These are phyloP conservation scores for Coleophoma cylindrospora DNA, from an alignment of 2,329 filamentous ascomycete genomes.

Conservation along the genomic window DNA sequence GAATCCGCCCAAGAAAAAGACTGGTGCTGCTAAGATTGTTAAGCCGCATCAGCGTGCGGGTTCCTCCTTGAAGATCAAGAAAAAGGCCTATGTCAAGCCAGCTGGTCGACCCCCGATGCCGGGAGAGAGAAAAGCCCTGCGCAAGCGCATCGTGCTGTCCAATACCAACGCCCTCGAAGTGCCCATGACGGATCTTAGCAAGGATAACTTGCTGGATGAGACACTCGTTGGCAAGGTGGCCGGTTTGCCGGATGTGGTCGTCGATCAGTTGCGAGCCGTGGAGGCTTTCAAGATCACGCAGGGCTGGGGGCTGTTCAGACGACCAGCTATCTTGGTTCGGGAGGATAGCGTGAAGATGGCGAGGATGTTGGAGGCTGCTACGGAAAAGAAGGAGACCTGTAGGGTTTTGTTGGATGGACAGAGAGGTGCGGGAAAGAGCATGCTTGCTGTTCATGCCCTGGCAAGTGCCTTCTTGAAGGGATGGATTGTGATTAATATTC, in stretches of 20 bases:
- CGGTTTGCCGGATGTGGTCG: conserved; percentile 59
- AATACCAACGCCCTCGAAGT: conserved; percentile 91
- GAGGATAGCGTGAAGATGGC: conserved; percentile 71
- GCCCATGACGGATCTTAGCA: conserved; percentile 57
- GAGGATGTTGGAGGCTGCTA: conserved; percentile 53
- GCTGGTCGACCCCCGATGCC: conserved; percentile 51
- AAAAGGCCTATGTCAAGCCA: conserved; percentile 31
- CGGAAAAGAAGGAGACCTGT: conserved; percentile 47
- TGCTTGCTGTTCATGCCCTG: conserved; percentile 79
- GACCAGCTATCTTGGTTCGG: conserved; percentile 74
- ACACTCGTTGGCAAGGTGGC: conserved; percentile 62
- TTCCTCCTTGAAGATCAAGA: conserved; percentile 34
- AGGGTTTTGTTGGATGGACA: conserved; percentile 69
- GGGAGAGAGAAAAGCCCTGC: conserved; percentile 81
- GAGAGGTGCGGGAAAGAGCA: conserved; percentile 78
- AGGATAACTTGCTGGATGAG: conserved; percentile 46
- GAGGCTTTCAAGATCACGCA: conserved; percentile 91
- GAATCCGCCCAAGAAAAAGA: conserved; percentile 5
- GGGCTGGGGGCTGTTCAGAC: conserved; percentile 80
- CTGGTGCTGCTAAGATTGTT: not conserved
- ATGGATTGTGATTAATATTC: conserved; percentile 86
- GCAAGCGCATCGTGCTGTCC: conserved; percentile 85
- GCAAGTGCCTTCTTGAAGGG: conserved; percentile 74
- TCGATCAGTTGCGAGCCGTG: conserved; percentile 76
- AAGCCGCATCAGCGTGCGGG: conserved; percentile 8